phyloP scores from a whole-genome alignment of 2,329 filamentous ascomycete species.

The Aureobasidium pullulans region DNA sequence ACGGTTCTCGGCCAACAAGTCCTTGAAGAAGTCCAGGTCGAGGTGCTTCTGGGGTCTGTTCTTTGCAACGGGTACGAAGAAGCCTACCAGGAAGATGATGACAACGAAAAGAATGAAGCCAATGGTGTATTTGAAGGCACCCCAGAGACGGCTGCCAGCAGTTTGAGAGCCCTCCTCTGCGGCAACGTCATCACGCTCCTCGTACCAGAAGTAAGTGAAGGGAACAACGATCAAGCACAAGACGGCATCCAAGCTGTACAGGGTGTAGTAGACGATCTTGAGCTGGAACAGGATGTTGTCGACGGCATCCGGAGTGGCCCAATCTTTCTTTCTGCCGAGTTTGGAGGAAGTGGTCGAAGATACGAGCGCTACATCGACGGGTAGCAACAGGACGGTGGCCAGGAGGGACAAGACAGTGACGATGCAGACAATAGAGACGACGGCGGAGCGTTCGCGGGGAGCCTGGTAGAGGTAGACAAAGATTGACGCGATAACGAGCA shows the following conservation, averaged over 20 bases:
- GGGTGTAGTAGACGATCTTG: slow-evolving; percentile 81
- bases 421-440: slow-evolving; percentile 78
- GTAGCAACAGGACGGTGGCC: slow-evolving; percentile 84
- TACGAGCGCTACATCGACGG: slow-evolving; percentile 90
- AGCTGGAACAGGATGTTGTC: slow-evolving; percentile 71
- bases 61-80: slow-evolving; percentile 80
- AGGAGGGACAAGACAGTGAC: slow-evolving; percentile 80
- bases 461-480: slow-evolving; percentile 91
- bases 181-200: slow-evolving; percentile 91
- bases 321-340: slow-evolving; percentile 80
- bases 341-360: slow-evolving; percentile 75
- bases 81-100: slow-evolving; percentile 81
- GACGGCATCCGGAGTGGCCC: slow-evolving; percentile 79
- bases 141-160: slow-evolving; percentile 62
- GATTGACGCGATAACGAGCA: slow-evolving; percentile 68
- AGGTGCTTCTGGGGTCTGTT: slow-evolving; percentile 56
- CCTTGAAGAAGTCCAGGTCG: slow-evolving; percentile 88
- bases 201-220: slow-evolving; percentile 97
- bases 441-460: slow-evolving; percentile 72
- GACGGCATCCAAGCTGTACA: slow-evolving; percentile 86
- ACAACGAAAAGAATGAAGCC: slow-evolving; percentile 74
- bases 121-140: slow-evolving; percentile 85
- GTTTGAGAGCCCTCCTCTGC: slow-evolving; percentile 71
- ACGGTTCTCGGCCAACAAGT: slow-evolving; percentile 73
- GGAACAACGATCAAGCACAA: slow-evolving; percentile 85